These are phyloP conservation scores for Angomonas desouzai DNA, from an alignment of 208 protist species.

Conservation along the genomic window DNA sequence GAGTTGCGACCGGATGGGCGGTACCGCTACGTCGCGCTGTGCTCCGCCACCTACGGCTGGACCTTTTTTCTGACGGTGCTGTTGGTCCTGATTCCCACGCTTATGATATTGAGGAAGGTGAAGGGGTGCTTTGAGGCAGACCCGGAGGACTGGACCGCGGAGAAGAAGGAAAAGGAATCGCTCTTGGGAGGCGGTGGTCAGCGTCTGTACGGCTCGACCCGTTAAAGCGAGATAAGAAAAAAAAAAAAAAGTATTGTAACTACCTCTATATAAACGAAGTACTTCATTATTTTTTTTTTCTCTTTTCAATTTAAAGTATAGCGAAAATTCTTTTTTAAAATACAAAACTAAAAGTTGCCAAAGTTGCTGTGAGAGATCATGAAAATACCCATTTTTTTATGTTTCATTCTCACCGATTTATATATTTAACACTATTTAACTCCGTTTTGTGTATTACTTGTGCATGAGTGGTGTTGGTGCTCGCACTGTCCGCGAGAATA, in stretches of 20 bases:
- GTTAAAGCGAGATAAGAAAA: slow-evolving; percentile 1
- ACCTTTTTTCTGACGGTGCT: slow-evolving; percentile 30
- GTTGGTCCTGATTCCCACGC: slow-evolving; percentile 24
- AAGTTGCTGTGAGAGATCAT: not conserved
- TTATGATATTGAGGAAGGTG: slow-evolving; percentile 28
- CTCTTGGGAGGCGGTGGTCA: not conserved
- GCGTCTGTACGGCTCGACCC: slow-evolving; percentile 1
- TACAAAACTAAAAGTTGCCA: not conserved
- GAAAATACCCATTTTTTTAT: slow-evolving; percentile 15
- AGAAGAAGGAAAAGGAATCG: not conserved
- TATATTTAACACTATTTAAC: no score
- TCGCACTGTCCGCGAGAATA: no score
- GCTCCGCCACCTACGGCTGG: slow-evolving; percentile 74
- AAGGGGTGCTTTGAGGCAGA: not conserved
- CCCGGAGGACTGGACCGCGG: not conserved
- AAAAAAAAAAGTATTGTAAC: not conserved
- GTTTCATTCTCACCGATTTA: slow-evolving; percentile 18
- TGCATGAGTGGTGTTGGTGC: no score
- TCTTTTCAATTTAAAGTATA: not conserved
- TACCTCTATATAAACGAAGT: slow-evolving; percentile 1
- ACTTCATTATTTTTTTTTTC: not conserved
- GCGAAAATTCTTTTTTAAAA: no score
- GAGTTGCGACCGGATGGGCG: slow-evolving; percentile 62
- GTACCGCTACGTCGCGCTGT: slow-evolving; percentile 79
- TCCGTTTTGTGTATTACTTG: no score